A percentile compares a stretch with the other conserved stretches of the same genome.
Conservation (phyloP, 768 basidiomycete genomes). For the Agaricus blazei region DNA sequence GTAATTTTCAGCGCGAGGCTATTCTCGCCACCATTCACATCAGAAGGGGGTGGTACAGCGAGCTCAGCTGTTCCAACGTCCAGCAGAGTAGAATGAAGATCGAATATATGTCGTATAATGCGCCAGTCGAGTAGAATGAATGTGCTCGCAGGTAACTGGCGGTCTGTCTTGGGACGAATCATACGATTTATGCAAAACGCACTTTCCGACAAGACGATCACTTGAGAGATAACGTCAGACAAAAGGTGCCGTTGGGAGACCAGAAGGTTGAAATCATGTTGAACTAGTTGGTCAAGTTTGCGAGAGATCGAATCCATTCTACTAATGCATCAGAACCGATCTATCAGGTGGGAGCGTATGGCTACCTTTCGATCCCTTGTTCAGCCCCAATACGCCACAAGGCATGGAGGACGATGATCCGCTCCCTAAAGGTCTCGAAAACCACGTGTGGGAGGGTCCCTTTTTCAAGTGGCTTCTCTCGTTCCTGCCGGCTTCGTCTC, state of each 20-base stretch:
- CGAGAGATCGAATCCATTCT: constrained; percentile 48
- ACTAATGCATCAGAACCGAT: constrained; percentile 11
- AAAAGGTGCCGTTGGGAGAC: constrained; percentile 68
- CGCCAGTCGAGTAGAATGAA: constrained; percentile 51
- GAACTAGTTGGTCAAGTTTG: constrained; percentile 41
- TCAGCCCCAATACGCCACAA: constrained; percentile 57
- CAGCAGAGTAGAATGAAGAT: constrained; percentile 58
- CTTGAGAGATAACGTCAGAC: constrained; percentile 70
- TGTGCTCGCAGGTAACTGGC: constrained; percentile 25
- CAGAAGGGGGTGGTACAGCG: constrained; percentile 47
- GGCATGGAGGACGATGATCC: constrained; percentile 72
- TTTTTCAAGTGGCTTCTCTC: constrained; percentile 23
- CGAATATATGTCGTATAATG: constrained; percentile 63
- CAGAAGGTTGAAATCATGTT: constrained; percentile 53
- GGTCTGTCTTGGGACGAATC: constrained; percentile 44
- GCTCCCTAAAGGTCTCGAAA: constrained; percentile 66
- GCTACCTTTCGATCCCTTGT: constrained; percentile 57
- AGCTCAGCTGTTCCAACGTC: constrained; percentile 63
- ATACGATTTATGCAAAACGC: constrained; percentile 84
- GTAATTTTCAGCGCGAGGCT: constrained; percentile 81
- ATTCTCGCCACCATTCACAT: constrained; percentile 41
- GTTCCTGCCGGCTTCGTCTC: constrained; percentile 36
- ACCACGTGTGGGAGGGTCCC: constrained; percentile 44
- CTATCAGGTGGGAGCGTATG: constrained; percentile 11
- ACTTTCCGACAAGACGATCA: constrained; percentile 69